These are phyloP conservation scores for Dipteronia dyeriana DNA, from an alignment of 345 rosid genomes.

Conservation along the genomic window DNA sequence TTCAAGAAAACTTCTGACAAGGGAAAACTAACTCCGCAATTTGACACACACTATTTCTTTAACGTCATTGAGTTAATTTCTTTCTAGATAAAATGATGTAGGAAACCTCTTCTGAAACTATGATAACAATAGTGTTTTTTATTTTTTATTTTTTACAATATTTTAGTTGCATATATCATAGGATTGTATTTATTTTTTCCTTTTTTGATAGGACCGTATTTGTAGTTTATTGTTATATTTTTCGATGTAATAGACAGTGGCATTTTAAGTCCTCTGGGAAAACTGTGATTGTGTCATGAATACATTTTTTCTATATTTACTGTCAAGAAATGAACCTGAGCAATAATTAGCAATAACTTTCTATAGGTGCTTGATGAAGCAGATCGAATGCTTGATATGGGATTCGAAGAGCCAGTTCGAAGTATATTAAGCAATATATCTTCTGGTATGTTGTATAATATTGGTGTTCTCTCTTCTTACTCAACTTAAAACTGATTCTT, in stretches of 20 bases:
- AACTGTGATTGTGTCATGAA: background rate
- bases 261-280: background rate
- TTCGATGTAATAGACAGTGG: background rate
- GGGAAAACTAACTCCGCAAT: background rate
- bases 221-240: background rate
- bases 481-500: background rate
- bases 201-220: background rate
- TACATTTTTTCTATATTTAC: background rate
- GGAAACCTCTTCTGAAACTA: too few relatives aligned
- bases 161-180: background rate
- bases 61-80: background rate
- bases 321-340: background rate
- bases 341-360: background rate
- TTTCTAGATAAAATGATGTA: background rate
- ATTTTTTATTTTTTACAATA: background rate
- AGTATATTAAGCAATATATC: conserved; percentile 77
- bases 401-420: conserved; percentile 91
- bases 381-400: conserved; percentile 99
- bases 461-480: conserved; percentile 7
- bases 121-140: background rate
- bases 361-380: conserved; percentile 96
- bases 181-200: background rate
- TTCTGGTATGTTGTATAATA: conserved; percentile 51
- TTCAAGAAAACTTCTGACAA: background rate
- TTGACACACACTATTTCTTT: background rate